A percentile compares a stretch with the other conserved stretches of the same genome.
These are phyloP conservation scores for Tolypocladium pustulatum DNA, from an alignment of 2,329 filamentous ascomycete species.

Conservation along the genomic window DNA sequence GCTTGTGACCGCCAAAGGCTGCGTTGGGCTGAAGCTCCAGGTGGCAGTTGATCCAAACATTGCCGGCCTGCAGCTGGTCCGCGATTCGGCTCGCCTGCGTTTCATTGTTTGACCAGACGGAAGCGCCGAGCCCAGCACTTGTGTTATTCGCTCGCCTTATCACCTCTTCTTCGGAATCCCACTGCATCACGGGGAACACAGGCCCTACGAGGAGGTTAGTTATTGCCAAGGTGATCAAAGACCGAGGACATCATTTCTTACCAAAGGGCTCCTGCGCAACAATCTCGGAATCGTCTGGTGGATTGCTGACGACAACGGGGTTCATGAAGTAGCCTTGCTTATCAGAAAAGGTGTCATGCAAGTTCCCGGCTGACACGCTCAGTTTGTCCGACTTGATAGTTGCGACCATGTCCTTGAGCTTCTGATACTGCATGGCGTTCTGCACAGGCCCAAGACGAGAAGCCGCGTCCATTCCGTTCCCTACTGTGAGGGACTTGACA, in stretches of 20 bases:
- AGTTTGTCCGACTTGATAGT: background rate
- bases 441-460: background rate
- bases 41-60: background rate
- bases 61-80: background rate
- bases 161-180: background rate
- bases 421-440: background rate
- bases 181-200: background rate
- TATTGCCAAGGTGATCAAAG: no score
- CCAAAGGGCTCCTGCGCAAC: background rate
- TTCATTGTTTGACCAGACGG: background rate
- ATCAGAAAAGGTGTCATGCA: background rate
- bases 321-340: background rate
- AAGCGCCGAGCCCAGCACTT: background rate
- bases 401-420: background rate
- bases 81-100: background rate
- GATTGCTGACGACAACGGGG: background rate
- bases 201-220: background rate
- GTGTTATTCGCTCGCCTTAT: background rate
- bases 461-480: background rate
- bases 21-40: background rate
- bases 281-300: background rate
- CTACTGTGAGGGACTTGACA: background rate
- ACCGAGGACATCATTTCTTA: background rate
- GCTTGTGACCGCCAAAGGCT: background rate
- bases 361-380: background rate